Evolutionary conservation across 2,329 filamentous ascomycete genomes (phyloP), one percentile per base, ranked within the genome.

Genomic region (Botryosphaeria dothidea): DNA sequence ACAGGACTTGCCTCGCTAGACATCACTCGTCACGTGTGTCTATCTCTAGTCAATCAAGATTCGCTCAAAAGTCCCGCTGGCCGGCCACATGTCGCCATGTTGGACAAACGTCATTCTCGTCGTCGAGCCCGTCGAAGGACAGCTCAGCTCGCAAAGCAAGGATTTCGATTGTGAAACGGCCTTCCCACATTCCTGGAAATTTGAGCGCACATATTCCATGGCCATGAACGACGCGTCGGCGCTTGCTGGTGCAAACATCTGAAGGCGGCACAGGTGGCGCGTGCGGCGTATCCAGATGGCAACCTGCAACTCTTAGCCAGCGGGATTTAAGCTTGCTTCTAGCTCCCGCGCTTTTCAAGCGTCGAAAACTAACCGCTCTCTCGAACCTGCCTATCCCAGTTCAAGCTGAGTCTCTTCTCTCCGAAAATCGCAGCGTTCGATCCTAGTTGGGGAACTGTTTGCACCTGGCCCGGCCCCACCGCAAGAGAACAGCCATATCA

Each of bases 321-420:
- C 41, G 29, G 19, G 27, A 60, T 34, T 60, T 36, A 60, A 60
- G 56, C 41, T 60, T 60, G 27, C 56, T 36, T 11, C 25, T 45
- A 23, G 23, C 56, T 23, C 17, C 49, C 25, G n/a, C 8, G 34
- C 13, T 34, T n/a, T 41, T 46, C 27, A 23, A 34, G 41, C n/a
- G 13, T 15, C 5, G 8, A 60, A 38, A 46, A 8, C 21, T 11
- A n/a, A 6, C 25, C 23, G 34, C 56, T 60, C 27, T 11, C 11
- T 21, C 19, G 25, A 51, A 19, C 46, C 25, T 51, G 46, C 7
- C 31, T 43, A 34, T 34, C 31, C 8, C 29, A 7, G 43, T 2
- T 25, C 23, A 25, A 2, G 54, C 36, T 19, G 46, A 23, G 23
- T 4, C n/a, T 6, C n/a, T 7, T 23, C 19, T 5, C 11, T 23